Conservation (phyloP, 2,329 filamentous ascomycete species). For the Pseudogymnoascus sp. region DNA sequence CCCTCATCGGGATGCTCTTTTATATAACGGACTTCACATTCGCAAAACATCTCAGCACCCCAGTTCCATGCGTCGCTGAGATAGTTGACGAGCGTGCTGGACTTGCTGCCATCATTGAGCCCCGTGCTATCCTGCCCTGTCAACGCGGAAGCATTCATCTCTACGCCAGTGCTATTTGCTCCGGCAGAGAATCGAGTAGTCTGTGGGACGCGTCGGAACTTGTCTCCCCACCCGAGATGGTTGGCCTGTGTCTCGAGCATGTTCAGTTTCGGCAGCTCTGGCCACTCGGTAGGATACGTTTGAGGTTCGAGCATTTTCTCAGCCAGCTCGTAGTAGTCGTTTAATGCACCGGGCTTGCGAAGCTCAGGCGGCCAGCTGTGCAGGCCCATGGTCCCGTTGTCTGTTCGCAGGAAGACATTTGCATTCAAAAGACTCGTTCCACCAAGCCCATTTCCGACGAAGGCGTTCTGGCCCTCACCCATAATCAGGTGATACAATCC, state of each 20-base stretch:
- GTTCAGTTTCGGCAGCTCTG: slow-evolving; percentile 47
- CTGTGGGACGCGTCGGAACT: slow-evolving; percentile 49
- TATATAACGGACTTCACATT: slow-evolving; percentile 57
- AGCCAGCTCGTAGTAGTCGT: slow-evolving; percentile 49
- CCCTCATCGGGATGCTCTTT: slow-evolving; percentile 45
- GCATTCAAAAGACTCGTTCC: slow-evolving; percentile 60
- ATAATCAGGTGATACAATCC: slow-evolving; percentile 57
- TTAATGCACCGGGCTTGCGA: slow-evolving; percentile 34
- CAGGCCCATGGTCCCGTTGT: slow-evolving; percentile 44
- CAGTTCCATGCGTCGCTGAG: slow-evolving; percentile 63
- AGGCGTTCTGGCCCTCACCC: slow-evolving; percentile 55
- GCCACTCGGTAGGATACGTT: slow-evolving; percentile 50
- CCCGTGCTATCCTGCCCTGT: slow-evolving; percentile 57
- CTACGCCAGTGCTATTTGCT: slow-evolving; percentile 54
- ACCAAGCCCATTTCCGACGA: slow-evolving; percentile 42
- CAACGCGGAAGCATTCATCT: slow-evolving; percentile 51
- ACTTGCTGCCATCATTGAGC: slow-evolving; percentile 61
- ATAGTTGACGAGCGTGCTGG: slow-evolving; percentile 57
- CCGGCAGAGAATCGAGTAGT: slow-evolving; percentile 56
- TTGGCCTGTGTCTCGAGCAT: slow-evolving; percentile 50
- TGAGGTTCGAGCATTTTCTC: slow-evolving; percentile 49
- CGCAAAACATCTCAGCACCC: slow-evolving; percentile 64
- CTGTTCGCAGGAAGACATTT: slow-evolving; percentile 56
- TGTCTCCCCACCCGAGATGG: slow-evolving; percentile 40
- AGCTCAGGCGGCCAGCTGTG: slow-evolving; percentile 53